These are phyloP conservation scores for Coemansia sp. DNA, from an alignment of 192 early-diverging fungal species.

Conservation along the genomic window DNA sequence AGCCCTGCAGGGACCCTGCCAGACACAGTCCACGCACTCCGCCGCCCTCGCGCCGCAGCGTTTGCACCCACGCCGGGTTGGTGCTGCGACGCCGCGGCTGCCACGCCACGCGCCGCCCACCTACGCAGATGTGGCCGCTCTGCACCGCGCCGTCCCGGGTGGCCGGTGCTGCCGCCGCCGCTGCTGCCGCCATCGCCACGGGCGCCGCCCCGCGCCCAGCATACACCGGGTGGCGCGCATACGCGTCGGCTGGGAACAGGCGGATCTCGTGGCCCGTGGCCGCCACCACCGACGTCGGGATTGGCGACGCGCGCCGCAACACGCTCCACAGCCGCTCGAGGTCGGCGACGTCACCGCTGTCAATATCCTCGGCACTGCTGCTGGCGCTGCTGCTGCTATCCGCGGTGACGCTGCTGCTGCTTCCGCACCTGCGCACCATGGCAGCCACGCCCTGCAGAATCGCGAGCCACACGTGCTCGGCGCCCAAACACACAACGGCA, in stretches of 20 bases:
- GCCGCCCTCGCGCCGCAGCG: constrained; percentile 7
- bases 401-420: not conserved
- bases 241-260: constrained; percentile 32
- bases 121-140: constrained; percentile 19
- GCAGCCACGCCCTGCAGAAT: constrained; percentile 38
- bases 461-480: constrained; percentile 46
- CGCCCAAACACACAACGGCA: constrained; percentile 27
- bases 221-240: constrained; percentile 37
- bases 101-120: constrained; percentile 22
- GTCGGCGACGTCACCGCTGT: not conserved
- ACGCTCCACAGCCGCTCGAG: constrained; percentile 29
- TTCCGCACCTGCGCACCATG: constrained; percentile 14
- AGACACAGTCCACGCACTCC: constrained; percentile 30
- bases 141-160: constrained; percentile 13
- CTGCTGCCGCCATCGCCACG: constrained; percentile 43
- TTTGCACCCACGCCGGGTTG: constrained; percentile 36
- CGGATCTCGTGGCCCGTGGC: constrained; percentile 29
- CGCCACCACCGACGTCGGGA: constrained; percentile 14
- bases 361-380: not conserved
- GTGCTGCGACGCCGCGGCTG: constrained; percentile 35
- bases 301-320: constrained; percentile 29
- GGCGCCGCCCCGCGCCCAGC: constrained; percentile 36
- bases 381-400: not conserved
- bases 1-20: constrained; percentile 35
- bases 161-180: constrained; percentile 39